These are phyloP conservation scores for Cladorrhinum sp. DNA, from an alignment of 2,329 filamentous ascomycete genomes.

Conservation along the genomic window DNA sequence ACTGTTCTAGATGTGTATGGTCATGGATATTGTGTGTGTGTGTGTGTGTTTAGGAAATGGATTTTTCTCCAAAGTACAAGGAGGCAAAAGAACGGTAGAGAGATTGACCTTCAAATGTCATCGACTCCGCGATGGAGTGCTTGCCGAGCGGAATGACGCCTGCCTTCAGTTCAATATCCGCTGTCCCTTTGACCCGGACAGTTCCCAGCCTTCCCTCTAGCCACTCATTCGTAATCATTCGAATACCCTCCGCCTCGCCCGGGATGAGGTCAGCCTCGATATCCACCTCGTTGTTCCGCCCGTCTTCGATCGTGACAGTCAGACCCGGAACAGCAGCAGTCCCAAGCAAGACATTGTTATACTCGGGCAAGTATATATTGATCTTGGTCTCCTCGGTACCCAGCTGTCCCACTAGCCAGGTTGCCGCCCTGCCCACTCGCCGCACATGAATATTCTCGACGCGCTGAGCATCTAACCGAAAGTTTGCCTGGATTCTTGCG, in stretches of 20 bases:
- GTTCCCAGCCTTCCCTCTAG: constrained; percentile 71
- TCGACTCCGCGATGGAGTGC: constrained; percentile 68
- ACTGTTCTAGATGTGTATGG: constrained; percentile 24
- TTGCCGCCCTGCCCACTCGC: constrained; percentile 72
- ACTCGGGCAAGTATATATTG: constrained; percentile 77
- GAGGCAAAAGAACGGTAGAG: constrained; percentile 63
- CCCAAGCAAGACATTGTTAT: constrained; percentile 72
- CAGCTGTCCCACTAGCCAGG: constrained; percentile 74
- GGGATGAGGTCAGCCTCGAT: constrained; percentile 73
- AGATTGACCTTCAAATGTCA: constrained; percentile 80
- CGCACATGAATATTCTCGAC: constrained; percentile 70
- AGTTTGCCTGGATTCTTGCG: constrained; percentile 77
- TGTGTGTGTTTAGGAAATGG: constrained; percentile 31
- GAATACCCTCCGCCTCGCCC: constrained; percentile 73
- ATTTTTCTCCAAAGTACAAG: constrained; percentile 60
- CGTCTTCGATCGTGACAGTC: constrained; percentile 72
- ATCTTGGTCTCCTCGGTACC: constrained; percentile 71
- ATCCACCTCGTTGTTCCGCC: constrained; percentile 72
- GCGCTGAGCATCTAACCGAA: constrained; percentile 73
- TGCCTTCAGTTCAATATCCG: constrained; percentile 70
- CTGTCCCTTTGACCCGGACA: constrained; percentile 70
- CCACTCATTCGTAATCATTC: constrained; percentile 82
- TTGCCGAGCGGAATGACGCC: constrained; percentile 77
- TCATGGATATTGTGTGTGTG: constrained; percentile 7
- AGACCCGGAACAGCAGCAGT: constrained; percentile 73